Evolutionary conservation across 139 green algal species (phyloP).

Genomic region (Chlorokybus atmophyticus): DNA sequence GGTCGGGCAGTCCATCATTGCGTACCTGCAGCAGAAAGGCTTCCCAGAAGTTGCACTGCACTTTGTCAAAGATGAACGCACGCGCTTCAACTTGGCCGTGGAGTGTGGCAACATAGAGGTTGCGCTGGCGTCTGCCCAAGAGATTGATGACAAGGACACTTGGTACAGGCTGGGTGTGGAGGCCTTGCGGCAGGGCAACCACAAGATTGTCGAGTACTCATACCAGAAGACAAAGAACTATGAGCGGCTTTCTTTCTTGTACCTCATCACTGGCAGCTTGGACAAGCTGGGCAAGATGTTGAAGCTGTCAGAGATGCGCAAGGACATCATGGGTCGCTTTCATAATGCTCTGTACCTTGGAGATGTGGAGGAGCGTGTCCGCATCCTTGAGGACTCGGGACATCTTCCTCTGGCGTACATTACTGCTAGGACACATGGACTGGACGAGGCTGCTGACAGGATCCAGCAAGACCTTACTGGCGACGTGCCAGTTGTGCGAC

Average conservation of each 20-base stretch:
- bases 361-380: conserved; percentile 51
- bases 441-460: conserved; percentile 36
- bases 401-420: conserved; percentile 83
- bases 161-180: conserved; percentile 85
- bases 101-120: conserved; percentile 97
- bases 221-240: conserved; percentile 99
- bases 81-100: conserved; percentile 87
- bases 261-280: conserved; percentile 91
- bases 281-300: conserved; percentile 93
- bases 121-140: conserved; percentile 77
- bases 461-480: conserved; percentile 42
- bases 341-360: conserved; percentile 96
- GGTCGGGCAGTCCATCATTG: conserved; percentile 92
- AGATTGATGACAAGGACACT: conserved; percentile 89
- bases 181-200: conserved; percentile 82
- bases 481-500: conserved; percentile 27
- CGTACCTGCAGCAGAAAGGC: conserved; percentile 94
- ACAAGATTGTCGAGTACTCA: conserved; percentile 93
- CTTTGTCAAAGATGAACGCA: conserved; percentile 77
- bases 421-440: conserved; percentile 47
- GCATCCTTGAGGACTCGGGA: conserved; percentile 78
- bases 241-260: conserved; percentile 96
- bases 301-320: conserved; percentile 92
- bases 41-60: conserved; percentile 96
- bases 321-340: conserved; percentile 87